These are phyloP conservation scores for Aspergillus versicolor DNA, from an alignment of 2,329 filamentous ascomycete genomes.

Conservation along the genomic window DNA sequence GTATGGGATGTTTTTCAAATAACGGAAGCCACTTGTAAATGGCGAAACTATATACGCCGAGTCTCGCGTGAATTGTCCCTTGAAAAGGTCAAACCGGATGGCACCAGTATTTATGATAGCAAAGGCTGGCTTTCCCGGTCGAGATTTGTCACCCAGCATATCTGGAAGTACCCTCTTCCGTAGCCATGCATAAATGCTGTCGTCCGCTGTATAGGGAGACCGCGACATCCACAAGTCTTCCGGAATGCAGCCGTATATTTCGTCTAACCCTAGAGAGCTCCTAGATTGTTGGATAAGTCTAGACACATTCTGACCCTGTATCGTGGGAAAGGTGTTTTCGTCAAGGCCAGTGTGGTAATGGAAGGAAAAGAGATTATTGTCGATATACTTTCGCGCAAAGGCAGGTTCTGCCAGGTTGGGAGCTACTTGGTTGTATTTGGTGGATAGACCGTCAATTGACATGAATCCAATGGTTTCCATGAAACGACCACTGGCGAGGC, in stretches of 20 bases:
- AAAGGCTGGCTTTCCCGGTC: conserved; percentile 61
- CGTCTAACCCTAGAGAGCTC: conserved; percentile 68
- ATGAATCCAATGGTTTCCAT: conserved; percentile 95
- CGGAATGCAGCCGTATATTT: conserved; percentile 79
- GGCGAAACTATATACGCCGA: conserved; percentile 83
- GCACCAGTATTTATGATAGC: conserved; percentile 86
- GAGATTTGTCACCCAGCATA: conserved; percentile 57
- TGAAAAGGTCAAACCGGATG: conserved; percentile 93
- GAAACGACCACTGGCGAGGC: conserved; percentile 83
- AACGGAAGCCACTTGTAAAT: conserved; percentile 76
- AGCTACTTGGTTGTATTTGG: conserved; percentile 34
- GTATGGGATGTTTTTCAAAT: conserved; percentile 79
- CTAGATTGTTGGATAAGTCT: conserved; percentile 68
- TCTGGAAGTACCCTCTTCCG: conserved; percentile 71
- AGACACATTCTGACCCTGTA: conserved; percentile 70
- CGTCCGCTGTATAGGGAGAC: conserved; percentile 67
- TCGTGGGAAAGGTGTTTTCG: conserved; percentile 70
- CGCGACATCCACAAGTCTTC: conserved; percentile 78
- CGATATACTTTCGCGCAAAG: conserved; percentile 82
- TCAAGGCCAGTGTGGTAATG: conserved; percentile 77
- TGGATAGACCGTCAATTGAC: conserved; percentile 70
- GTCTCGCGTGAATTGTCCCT: conserved; percentile 86
- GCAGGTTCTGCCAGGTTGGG: conserved; percentile 42
- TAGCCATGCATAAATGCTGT: conserved; percentile 81
- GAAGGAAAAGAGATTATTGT: conserved; percentile 86